These are phyloP conservation scores for Chrysosporium queenslandicum DNA, from an alignment of 2,329 filamentous ascomycete genomes.

Conservation along the genomic window DNA sequence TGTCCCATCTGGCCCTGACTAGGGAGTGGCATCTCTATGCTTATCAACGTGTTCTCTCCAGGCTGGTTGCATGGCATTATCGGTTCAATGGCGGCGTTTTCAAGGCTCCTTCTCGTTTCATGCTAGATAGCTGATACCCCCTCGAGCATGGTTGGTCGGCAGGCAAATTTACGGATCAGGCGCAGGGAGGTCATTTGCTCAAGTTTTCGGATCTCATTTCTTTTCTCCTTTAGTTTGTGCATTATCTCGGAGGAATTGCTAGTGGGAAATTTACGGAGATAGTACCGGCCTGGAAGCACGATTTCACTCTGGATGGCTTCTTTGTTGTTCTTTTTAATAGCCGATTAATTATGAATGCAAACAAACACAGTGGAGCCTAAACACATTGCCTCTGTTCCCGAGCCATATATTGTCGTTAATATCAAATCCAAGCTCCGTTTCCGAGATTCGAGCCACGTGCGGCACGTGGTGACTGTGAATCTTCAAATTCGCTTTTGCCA, in stretches of 20 bases:
- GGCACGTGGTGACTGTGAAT: too few relatives aligned
- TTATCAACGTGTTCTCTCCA: background rate
- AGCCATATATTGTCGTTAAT: too few relatives aligned
- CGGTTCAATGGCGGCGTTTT: constrained; percentile 3
- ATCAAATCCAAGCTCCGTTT: too few relatives aligned
- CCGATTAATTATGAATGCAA: background rate
- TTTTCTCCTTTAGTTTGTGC: background rate
- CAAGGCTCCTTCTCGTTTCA: background rate
- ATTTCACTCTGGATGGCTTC: background rate
- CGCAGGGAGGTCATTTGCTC: background rate
- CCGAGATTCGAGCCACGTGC: too few relatives aligned
- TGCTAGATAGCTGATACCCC: constrained; percentile 6
- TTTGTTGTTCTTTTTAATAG: background rate
- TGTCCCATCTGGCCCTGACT: constrained; percentile 15
- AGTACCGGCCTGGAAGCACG: background rate
- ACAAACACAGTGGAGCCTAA: background rate
- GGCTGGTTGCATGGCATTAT: background rate
- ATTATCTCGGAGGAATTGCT: background rate
- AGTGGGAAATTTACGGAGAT: background rate
- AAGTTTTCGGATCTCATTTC: background rate
- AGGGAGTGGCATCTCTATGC: background rate
- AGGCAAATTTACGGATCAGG: background rate
- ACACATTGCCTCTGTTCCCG: too few relatives aligned
- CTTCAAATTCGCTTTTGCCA: too few relatives aligned
- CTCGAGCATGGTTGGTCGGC: constrained; percentile 2